Percentiles rank a stretch among this genome's conserved stretches.
phyloP scores from a whole-genome alignment of 179 eudicot genomes.

The Heliamphora pulchella region DNA sequence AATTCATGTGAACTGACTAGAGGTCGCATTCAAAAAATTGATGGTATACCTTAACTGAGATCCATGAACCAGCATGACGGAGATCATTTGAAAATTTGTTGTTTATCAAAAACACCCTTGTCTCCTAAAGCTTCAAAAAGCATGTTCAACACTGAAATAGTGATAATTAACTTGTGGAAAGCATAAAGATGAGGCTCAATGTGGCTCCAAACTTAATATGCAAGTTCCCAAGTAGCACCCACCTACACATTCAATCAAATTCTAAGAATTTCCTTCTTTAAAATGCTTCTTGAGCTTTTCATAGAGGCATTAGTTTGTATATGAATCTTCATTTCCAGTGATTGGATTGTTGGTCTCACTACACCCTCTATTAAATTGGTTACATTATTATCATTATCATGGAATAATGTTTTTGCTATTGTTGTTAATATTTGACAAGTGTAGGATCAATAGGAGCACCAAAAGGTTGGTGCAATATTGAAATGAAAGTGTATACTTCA shows the following conservation, averaged over 20 bases:
- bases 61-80: not conserved
- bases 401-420: not conserved
- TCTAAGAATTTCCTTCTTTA: not conserved
- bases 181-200: not conserved
- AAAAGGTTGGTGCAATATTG: not conserved
- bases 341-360: not conserved
- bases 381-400: not conserved
- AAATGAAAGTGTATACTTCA: not conserved
- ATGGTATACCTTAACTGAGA: not conserved
- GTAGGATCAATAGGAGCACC: not conserved
- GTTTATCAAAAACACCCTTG: not conserved
- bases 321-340: not conserved
- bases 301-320: not conserved
- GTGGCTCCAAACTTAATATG: not conserved
- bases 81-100: not conserved
- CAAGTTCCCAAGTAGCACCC: not conserved
- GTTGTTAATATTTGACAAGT: not conserved
- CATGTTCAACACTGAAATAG: no score
- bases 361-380: not conserved
- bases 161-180: no score
- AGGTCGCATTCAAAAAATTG: not conserved
- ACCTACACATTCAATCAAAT: not conserved
- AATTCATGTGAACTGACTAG: not conserved
- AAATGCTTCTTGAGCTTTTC: not conserved
- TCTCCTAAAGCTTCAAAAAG: no score